Percentiles rank a stretch among this genome's conserved stretches.
phyloP scores from a whole-genome alignment of 139 green algal genomes.

The Micractinium conductrix region DNA sequence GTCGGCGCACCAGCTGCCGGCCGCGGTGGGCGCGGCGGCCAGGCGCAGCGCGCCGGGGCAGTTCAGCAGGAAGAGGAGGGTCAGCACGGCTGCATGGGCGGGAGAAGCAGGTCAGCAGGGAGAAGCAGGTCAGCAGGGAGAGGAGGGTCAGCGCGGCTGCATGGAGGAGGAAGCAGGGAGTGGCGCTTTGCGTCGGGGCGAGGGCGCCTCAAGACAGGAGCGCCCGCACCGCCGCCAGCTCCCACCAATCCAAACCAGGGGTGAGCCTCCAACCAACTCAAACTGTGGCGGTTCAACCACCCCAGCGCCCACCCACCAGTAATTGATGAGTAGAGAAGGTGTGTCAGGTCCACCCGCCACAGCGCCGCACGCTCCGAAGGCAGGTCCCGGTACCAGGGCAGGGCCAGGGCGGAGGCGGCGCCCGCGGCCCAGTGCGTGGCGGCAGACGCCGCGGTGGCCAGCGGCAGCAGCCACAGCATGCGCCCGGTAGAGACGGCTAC shows the following conservation, averaged over 20 bases:
- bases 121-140: conserved; percentile 32
- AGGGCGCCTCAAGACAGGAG: no score
- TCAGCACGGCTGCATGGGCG: no score
- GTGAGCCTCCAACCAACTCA: no score
- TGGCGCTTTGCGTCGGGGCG: no score
- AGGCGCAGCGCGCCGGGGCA: conserved; percentile 41
- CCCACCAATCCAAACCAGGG: no score
- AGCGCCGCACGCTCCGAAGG: conserved; percentile 35
- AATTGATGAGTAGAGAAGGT: conserved; percentile 55
- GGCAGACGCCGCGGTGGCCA: conserved; percentile 56
- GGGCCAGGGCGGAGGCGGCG: conserved; percentile 17
- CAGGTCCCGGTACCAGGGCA: conserved; percentile 49
- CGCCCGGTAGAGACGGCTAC: conserved; percentile 68
- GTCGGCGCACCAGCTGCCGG: conserved; percentile 23
- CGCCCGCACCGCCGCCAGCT: no score
- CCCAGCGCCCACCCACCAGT: conserved; percentile 3
- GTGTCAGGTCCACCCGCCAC: conserved; percentile 61
- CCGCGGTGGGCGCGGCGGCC: conserved; percentile 3
- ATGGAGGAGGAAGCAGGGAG: no score
- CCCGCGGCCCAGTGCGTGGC: conserved; percentile 10
- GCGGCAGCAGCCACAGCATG: conserved; percentile 76
- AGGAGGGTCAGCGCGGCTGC: no score
- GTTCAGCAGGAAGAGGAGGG: conserved; percentile 35
- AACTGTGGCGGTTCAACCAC: no score
- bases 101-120: conserved; percentile 40